phyloP scores from a whole-genome alignment of 2,329 filamentous ascomycete species.

The Ascochyta lentis region DNA sequence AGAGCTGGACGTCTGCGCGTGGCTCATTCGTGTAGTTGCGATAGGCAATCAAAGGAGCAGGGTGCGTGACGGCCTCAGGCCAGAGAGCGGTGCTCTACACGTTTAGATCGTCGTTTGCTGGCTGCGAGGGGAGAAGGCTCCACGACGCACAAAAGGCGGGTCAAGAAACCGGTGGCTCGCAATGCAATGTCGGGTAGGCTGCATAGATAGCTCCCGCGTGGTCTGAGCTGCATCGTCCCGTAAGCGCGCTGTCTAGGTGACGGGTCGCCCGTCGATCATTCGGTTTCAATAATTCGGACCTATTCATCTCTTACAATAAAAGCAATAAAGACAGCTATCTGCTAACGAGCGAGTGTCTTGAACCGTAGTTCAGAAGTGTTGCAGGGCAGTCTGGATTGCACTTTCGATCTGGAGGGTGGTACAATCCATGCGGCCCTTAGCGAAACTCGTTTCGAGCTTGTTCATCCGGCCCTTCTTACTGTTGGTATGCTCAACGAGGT shows the following conservation, averaged over 20 bases:
- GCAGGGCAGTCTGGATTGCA: constrained; percentile 12
- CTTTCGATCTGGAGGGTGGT: constrained; percentile 11
- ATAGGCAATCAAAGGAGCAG: constrained; percentile 27
- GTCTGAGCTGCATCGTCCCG: constrained; percentile 30
- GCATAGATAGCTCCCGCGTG: constrained; percentile 29
- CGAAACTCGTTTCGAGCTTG: constrained; percentile 3
- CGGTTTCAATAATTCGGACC: not conserved
- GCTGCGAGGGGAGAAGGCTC: constrained; percentile 27
- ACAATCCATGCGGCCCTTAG: constrained; percentile 11
- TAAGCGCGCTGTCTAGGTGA: constrained; percentile 19
- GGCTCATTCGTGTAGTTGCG: constrained; percentile 29
- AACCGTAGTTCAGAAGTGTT: not conserved
- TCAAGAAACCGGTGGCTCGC: constrained; percentile 28
- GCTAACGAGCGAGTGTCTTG: constrained; percentile 1
- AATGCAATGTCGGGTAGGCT: constrained; percentile 24
- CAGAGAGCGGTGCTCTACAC: constrained; percentile 26
- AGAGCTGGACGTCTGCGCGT: constrained; percentile 23
- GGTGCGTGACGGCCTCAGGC: constrained; percentile 28
- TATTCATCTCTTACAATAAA: not conserved
- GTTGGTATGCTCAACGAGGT: not conserved
- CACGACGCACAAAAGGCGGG: constrained; percentile 28
- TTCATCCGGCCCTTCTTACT: constrained; percentile 6
- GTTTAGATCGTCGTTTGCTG: constrained; percentile 27
- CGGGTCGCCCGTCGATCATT: constrained; percentile 12
- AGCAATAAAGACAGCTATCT: not conserved